phyloP scores from a whole-genome alignment of 805 yeast species.

The Candida pini region DNA sequence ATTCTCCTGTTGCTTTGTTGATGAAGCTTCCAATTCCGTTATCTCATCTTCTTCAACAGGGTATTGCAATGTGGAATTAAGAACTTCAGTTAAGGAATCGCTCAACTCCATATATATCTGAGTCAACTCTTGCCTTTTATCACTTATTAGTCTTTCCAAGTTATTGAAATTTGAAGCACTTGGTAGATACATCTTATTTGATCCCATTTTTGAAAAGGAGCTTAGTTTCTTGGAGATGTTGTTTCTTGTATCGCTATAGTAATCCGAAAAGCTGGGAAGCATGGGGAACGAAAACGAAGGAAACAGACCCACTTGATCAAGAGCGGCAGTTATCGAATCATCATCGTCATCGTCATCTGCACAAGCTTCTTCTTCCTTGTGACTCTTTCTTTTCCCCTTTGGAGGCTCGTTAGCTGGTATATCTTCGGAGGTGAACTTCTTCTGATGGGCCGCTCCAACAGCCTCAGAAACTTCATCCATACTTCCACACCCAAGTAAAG shows the following conservation, averaged over 20 bases:
- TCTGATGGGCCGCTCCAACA: too few species aligned
- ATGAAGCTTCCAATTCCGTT: conserved; percentile 3
- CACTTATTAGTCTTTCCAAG: conserved; percentile 9
- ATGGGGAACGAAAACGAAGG: conserved; percentile 24
- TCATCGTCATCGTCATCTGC: too few species aligned
- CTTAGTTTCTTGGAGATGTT: conserved; percentile 22
- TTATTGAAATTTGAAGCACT: conserved; percentile 12
- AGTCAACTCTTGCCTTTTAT: conserved; percentile 15
- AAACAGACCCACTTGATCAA: conserved; percentile 45
- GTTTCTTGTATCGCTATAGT: conserved; percentile 1
- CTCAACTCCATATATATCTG: conserved; percentile 21
- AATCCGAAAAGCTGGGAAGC: conserved; percentile 23
- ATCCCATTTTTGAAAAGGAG: neutral
- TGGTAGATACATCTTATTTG: neutral
- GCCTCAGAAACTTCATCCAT: too few species aligned
- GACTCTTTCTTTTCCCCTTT: too few species aligned
- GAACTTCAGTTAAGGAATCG: conserved; percentile 32
- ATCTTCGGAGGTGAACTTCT: too few species aligned
- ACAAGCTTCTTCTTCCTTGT: too few species aligned
- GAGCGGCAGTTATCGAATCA: conserved; percentile 38
- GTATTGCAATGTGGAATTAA: conserved; percentile 41
- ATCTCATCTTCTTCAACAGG: conserved; percentile 42
- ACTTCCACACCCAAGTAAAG: too few species aligned
- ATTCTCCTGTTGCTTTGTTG: neutral
- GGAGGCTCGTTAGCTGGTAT: too few species aligned